Base-by-base conservation (phyloP, 2,329 filamentous ascomycete genomes). In the Colletotrichum sp. region DNA sequence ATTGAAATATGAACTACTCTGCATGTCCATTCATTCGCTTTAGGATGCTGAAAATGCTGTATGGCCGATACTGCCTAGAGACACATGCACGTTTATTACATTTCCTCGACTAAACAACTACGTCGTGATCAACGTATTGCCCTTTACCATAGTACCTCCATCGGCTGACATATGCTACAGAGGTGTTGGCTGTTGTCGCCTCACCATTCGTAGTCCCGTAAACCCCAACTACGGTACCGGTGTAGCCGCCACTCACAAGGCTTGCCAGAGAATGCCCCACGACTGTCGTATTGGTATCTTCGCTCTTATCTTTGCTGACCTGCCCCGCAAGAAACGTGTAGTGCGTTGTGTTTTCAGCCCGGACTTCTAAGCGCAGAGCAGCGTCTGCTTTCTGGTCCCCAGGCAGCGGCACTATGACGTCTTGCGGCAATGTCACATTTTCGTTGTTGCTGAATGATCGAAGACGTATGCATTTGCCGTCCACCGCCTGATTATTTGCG, bases 401-500 rank as follows among this genome's bases (percentile, higher is more conserved):
- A 18, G 55, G 21, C 16, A 59, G 1, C 15, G 55, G 55, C 24
- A 59, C 55, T 18, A 59, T 59, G 55, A 28, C 24, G 24, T 59
- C 55, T 24, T 59, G 21, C 24, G 55, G 55, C 55, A 59, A 28
- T 1, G 13, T 59, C 13, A 18, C 2, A 16, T 59, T 28, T 26
- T 28, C 55, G 26, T 59, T 59, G 15, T 59, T 59, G 55, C 55
- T 59, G 1, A 28, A 59, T 0, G 55, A 59, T 18, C 55, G 55
- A 28, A 59, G 55, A 18, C 55, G 55, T 8, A 59, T 2, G 55
- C 12, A 3, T 28, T 4, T 59, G 21, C 24, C 55, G 13, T 16
- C 15, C 1, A 28, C 8, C 15, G 4, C 0, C 0, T 59, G 13
- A 10, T 59, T 1, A 16, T 13, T 5, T 12, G 24, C 0, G 0